Conservation (phyloP, 345 rosid species). For the Erysimum cheiranthoides region DNA sequence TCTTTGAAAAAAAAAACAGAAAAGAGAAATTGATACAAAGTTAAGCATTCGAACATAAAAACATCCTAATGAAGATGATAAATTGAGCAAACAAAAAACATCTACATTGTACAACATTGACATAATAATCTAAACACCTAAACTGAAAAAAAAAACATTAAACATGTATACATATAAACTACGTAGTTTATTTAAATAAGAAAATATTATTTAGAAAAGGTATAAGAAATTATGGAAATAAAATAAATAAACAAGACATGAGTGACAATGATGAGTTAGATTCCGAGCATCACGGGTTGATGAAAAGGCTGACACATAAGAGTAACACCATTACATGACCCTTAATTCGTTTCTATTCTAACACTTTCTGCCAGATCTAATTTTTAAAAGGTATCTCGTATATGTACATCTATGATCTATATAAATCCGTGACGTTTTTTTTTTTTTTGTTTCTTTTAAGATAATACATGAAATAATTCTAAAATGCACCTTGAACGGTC, state of each 20-base stretch:
- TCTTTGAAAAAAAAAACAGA: no score
- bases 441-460: neutral
- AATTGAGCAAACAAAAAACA: neutral
- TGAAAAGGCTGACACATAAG: conserved; percentile 34
- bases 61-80: no score
- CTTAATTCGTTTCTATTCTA: conserved; percentile 36
- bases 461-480: no score
- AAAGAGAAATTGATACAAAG: no score
- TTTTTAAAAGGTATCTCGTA: neutral
- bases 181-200: neutral
- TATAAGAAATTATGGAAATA: neutral
- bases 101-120: neutral
- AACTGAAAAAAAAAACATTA: neutral
- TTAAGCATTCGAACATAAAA: no score
- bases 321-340: conserved; percentile 25
- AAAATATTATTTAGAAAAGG: neutral
- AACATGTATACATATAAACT: no score
- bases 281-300: conserved; percentile 38
- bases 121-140: neutral
- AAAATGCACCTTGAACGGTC: no score
- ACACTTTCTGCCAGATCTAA: conserved; percentile 13
- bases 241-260: conserved; percentile 1
- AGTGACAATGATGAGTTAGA: conserved; percentile 43
- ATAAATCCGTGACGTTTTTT: neutral
- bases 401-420: conserved; percentile 8